phyloP scores from a whole-genome alignment of 305 asterid genomes.

The Solanum chacoense region DNA sequence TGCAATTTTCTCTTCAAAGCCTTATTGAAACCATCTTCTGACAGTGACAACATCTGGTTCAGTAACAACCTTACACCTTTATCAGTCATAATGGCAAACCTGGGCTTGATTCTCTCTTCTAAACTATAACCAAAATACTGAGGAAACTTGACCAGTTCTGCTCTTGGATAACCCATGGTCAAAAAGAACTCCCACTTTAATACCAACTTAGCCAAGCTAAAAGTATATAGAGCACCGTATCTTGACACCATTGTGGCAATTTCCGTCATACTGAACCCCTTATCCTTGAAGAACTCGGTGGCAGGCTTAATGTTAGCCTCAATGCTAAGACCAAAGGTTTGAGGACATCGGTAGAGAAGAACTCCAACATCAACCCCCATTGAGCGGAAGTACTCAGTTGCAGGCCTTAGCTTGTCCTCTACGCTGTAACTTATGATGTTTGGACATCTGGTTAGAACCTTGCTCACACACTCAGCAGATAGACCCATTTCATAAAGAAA shows the following conservation, averaged over 20 bases:
- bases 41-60: slow-evolving; percentile 67
- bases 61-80: slow-evolving; percentile 49
- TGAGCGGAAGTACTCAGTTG: slow-evolving; percentile 60
- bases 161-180: slow-evolving; percentile 56
- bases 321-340: slow-evolving; percentile 82
- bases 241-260: slow-evolving; percentile 60
- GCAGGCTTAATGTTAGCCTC: slow-evolving; percentile 74
- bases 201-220: slow-evolving; percentile 58
- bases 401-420: slow-evolving; percentile 76
- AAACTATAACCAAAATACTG: slow-evolving; percentile 88
- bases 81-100: slow-evolving; percentile 50
- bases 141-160: slow-evolving; percentile 75
- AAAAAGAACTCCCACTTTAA: slow-evolving; percentile 76
- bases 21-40: slow-evolving; percentile 44
- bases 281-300: slow-evolving; percentile 60
- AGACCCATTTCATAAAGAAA: slow-evolving; percentile 84
- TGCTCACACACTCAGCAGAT: slow-evolving; percentile 64
- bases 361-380: slow-evolving; percentile 59
- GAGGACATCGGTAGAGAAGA: slow-evolving; percentile 71
- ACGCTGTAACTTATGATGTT: slow-evolving; percentile 75
- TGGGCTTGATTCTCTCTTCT: slow-evolving; percentile 72
- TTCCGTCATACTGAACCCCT: slow-evolving; percentile 50
- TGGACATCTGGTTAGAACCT: slow-evolving; percentile 72
- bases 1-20: slow-evolving; percentile 49
- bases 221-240: slow-evolving; percentile 72